Percentiles rank a stretch among this genome's conserved stretches.
Conservation (phyloP, 2,329 filamentous ascomycete genomes). For the Aspergillus glaucus region DNA sequence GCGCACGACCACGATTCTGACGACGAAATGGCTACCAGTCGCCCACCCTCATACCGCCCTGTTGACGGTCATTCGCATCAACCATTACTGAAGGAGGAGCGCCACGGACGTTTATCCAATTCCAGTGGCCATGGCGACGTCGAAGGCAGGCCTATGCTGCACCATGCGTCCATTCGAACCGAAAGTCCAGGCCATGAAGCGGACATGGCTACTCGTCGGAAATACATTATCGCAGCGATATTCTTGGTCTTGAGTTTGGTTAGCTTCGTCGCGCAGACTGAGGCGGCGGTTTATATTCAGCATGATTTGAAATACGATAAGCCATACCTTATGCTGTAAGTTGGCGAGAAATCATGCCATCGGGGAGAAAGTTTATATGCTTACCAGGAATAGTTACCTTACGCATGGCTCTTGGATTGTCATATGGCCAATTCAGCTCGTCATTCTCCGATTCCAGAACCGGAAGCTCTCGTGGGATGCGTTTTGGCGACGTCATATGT, state of each 20-base stretch:
- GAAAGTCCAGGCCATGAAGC: conserved; percentile 63
- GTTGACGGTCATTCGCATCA: conserved; percentile 45
- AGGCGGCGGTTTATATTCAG: conserved; percentile 92
- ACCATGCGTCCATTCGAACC: conserved; percentile 62
- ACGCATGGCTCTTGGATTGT: conserved; percentile 92
- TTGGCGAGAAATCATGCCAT: conserved; percentile 5
- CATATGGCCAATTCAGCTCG: conserved; percentile 78
- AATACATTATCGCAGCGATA: conserved; percentile 79
- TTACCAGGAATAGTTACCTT: conserved; percentile 53
- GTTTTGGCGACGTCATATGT: conserved; percentile 74
- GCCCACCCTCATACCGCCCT: conserved; percentile 44
- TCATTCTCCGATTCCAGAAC: conserved; percentile 73
- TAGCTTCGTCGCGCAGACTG: conserved; percentile 89
- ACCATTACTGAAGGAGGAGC: conserved; percentile 49
- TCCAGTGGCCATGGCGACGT: conserved; percentile 23
- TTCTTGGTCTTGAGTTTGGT: conserved; percentile 79
- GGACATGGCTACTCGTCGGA: conserved; percentile 63
- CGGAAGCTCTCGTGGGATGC: conserved; percentile 69
- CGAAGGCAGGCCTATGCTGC: conserved; percentile 35
- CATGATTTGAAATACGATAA: conserved; percentile 91
- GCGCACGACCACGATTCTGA: conserved; percentile 35
- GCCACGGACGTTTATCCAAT: conserved; percentile 30
- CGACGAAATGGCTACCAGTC: conserved; percentile 39
- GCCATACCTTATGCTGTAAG: conserved; percentile 96
- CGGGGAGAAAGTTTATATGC: background rate